Percentiles rank a stretch among this genome's conserved stretches.
phyloP scores from a whole-genome alignment of 148 eudicot species.

The Gaultheria prostrata region DNA sequence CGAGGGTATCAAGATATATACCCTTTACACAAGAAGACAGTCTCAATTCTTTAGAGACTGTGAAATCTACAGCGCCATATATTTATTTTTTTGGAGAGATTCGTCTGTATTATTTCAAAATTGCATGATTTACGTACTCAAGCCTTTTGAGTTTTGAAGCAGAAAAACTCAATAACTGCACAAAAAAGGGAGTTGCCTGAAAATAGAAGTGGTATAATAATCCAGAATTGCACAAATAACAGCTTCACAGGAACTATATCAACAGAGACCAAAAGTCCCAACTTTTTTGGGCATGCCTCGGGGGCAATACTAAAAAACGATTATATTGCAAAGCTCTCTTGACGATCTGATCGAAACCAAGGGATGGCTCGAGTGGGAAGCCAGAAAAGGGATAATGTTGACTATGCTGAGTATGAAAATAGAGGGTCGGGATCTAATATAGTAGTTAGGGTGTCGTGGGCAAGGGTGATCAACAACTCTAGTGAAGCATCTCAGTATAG shows the following conservation, averaged over 20 bases:
- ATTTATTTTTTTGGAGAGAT: slow-evolving; percentile 36
- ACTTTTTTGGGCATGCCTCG: slow-evolving; percentile 44
- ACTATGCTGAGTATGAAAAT: slow-evolving; percentile 31
- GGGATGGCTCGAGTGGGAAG: slow-evolving; percentile 38
- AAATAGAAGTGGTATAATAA: slow-evolving; percentile 29
- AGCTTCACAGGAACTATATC: slow-evolving; percentile 24
- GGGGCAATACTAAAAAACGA: slow-evolving; percentile 33
- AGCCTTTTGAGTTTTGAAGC: slow-evolving; percentile 22
- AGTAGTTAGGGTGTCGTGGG: slow-evolving; percentile 4
- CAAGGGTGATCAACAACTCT: neutral
- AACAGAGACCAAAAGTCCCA: slow-evolving; percentile 20
- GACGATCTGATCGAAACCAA: slow-evolving; percentile 30
- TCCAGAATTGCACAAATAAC: slow-evolving; percentile 38
- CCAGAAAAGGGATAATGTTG: slow-evolving; percentile 22
- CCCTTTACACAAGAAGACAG: neutral
- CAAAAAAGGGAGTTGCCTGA: slow-evolving; percentile 20
- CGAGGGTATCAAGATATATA: slow-evolving; percentile 16
- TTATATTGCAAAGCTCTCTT: slow-evolving; percentile 32
- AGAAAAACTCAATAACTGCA: slow-evolving; percentile 24
- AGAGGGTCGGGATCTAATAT: slow-evolving; percentile 28
- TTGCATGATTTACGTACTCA: slow-evolving; percentile 33
- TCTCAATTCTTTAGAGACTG: slow-evolving; percentile 31
- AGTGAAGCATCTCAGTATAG: slow-evolving; percentile 4
- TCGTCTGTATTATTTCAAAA: slow-evolving; percentile 30
- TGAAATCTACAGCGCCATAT: slow-evolving; percentile 32